Evolutionary conservation across 768 basidiomycete genomes (phyloP), one percentile per base, ranked within the genome.

Genomic region (Pleurotus eryngii): DNA sequence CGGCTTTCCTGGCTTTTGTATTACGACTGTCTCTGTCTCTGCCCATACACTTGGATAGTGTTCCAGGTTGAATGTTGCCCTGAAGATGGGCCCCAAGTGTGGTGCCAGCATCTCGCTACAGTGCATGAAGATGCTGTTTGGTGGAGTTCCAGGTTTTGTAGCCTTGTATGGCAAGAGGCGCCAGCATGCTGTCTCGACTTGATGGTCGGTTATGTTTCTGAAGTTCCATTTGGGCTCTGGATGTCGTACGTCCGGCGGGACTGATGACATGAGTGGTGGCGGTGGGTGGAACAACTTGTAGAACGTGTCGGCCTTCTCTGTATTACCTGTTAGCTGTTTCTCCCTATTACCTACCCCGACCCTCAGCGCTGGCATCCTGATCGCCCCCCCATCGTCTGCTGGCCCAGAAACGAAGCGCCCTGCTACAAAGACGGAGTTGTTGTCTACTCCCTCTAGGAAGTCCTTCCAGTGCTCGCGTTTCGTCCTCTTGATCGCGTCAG

Each of bases 1-100:
- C 0, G 62, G 56, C 57, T 71, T 69, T 3, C 73, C 72, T 8
- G 76, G 75, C 59, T 78, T 78, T 2, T 64, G 51, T 0, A 76
- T 58, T 0, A 73, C 71, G 0, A 73, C 53, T 0, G 73, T 74
- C 1, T 27, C 59, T 0, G 62, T 70, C 0, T 38, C n/a, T 35
- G 61, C 62, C 71, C 73, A 76, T 9, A 39, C 27, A 0, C 63
- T 54, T 0, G 70, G 73, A 55, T 72, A 70, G 46, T 59, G 35
- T 5, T 62, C 38, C 0, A 74, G 66, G 4, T 57, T 43, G 53
- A 74, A 66, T 2, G 65, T 66, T 3, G 71, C 73, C 2, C 63
- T 15, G 56, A 51, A 71, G 2, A 71, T 62, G 24, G 45, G 53
- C 15, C 38, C 50, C 6, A 70, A 59, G 27, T 61, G 57, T 8